Conservation (phyloP, 73 alveolate species). For the Blepharisma japonicum region DNA sequence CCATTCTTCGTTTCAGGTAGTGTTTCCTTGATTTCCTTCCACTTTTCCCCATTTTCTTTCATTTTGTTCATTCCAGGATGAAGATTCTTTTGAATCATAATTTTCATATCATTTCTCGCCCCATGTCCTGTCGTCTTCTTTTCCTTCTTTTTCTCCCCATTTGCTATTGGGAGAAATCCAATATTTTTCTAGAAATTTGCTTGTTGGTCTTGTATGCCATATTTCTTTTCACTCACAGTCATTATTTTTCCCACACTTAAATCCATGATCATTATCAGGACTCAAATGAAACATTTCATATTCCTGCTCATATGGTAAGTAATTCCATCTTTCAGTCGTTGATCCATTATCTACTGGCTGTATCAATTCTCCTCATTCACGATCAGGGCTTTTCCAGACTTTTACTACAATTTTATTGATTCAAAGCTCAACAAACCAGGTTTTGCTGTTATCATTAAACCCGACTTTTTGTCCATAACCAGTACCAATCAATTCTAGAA, state of each 20-base stretch:
- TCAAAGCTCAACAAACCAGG: conserved; percentile 24
- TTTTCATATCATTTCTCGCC: background rate
- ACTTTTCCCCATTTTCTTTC: conserved; percentile 23
- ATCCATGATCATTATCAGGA: conserved; percentile 2
- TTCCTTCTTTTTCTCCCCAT: conserved; percentile 32
- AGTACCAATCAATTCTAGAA: background rate
- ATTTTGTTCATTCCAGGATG: background rate
- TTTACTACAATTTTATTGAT: background rate
- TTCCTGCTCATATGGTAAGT: background rate
- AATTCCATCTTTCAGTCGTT: conserved; percentile 18
- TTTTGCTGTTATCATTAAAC: background rate
- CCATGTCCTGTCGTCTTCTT: background rate
- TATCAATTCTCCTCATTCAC: conserved; percentile 2
- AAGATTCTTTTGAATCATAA: background rate
- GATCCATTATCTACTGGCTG: background rate
- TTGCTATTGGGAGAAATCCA: background rate
- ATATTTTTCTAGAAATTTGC: conserved; percentile 5
- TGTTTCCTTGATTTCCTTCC: background rate
- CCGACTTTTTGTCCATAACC: background rate
- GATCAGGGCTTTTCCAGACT: conserved; percentile 8
- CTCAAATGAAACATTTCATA: background rate
- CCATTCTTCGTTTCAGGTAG: background rate
- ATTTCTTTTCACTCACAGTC: conserved; percentile 15
- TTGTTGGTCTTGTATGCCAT: conserved; percentile 10
- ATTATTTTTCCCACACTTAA: conserved; percentile 10